These are phyloP conservation scores for Keithomyces neogunnii DNA, from an alignment of 2,329 filamentous ascomycete genomes.

Conservation along the genomic window DNA sequence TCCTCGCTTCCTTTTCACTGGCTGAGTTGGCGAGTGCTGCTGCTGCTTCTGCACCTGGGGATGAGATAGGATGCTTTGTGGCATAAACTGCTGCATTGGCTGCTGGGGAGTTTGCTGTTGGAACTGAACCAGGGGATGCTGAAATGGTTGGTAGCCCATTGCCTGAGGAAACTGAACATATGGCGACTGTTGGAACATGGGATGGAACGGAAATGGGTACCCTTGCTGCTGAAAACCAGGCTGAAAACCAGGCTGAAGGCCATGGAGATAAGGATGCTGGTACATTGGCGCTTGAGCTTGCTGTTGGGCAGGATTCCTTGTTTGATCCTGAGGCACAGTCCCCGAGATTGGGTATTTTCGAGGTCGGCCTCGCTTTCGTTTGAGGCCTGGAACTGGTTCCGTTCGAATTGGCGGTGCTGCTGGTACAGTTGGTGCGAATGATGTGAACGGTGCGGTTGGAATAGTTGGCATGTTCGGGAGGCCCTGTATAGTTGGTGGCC, in stretches of 20 bases:
- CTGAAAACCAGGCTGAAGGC: constrained; percentile 4
- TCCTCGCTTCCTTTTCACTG: constrained; percentile 13
- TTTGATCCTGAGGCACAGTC: not conserved
- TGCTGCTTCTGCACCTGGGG: not conserved
- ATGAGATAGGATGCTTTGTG: not conserved
- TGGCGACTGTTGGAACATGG: constrained; percentile 3
- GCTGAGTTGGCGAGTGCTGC: not conserved
- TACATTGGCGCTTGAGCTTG: constrained; percentile 3
- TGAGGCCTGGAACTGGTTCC: not conserved
- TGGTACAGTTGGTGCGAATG: not conserved
- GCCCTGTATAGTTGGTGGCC: not conserved
- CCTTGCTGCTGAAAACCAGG: constrained; percentile 4
- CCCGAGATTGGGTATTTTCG: constrained; percentile 4
- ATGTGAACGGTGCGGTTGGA: not conserved
- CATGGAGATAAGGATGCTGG: constrained; percentile 3
- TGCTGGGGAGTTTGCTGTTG: not conserved
- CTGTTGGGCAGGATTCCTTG: not conserved
- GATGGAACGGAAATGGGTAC: constrained; percentile 5
- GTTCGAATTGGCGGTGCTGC: not conserved
- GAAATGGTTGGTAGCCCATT: constrained; percentile 2
- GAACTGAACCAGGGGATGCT: constrained; percentile 2
- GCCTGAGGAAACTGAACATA: constrained; percentile 1
- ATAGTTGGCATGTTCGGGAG: not conserved
- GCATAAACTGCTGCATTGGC: constrained; percentile 4
- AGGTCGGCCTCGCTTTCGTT: constrained; percentile 7